These are phyloP conservation scores for Kentomonas sorsogonicus DNA, from an alignment of 208 protist genomes.

Conservation along the genomic window DNA sequence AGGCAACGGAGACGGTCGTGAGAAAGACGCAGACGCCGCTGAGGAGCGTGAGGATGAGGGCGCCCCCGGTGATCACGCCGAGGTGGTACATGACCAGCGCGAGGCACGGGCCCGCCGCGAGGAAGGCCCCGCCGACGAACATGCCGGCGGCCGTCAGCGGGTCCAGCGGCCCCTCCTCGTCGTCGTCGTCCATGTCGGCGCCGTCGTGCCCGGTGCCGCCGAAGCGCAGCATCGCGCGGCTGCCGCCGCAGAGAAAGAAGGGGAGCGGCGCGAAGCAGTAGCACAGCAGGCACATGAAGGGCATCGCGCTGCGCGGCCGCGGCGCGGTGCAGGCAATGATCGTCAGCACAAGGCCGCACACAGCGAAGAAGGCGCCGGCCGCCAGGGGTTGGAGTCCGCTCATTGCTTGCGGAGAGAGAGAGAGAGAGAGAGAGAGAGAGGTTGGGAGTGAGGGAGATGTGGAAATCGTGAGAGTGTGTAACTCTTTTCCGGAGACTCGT, in stretches of 20 bases:
- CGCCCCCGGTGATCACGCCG: slow-evolving; percentile 26
- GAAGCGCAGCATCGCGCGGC: no score
- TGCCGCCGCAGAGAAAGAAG: slow-evolving; percentile 47
- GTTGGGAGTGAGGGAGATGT: not conserved
- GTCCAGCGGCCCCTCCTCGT: slow-evolving; percentile 18
- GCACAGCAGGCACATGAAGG: slow-evolving; percentile 47
- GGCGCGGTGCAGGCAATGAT: slow-evolving; percentile 59
- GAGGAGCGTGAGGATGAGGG: slow-evolving; percentile 41
- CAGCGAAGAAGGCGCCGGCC: slow-evolving; percentile 43
- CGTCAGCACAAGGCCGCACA: slow-evolving; percentile 45
- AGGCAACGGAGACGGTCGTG: not conserved
- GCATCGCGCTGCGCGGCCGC: slow-evolving; percentile 32
- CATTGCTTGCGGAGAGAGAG: slow-evolving; percentile 6
- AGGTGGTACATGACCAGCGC: slow-evolving; percentile 61
- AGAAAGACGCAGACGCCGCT: slow-evolving; percentile 14
- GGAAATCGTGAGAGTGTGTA: no score
- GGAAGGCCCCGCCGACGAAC: slow-evolving; percentile 59
- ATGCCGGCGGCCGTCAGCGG: slow-evolving; percentile 36
- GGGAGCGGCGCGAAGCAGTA: slow-evolving; percentile 49
- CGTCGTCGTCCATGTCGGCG: slow-evolving; percentile 14
- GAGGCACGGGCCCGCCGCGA: slow-evolving; percentile 47
- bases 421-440: slow-evolving; percentile 7
- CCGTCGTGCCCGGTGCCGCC: slow-evolving; percentile 9
- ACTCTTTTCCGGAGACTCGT: not conserved
- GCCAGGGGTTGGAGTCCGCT: slow-evolving; percentile 24